Evolutionary conservation across 352 stramenopile species (phyloP).

Genomic region (Nothophytophthora sp.): DNA sequence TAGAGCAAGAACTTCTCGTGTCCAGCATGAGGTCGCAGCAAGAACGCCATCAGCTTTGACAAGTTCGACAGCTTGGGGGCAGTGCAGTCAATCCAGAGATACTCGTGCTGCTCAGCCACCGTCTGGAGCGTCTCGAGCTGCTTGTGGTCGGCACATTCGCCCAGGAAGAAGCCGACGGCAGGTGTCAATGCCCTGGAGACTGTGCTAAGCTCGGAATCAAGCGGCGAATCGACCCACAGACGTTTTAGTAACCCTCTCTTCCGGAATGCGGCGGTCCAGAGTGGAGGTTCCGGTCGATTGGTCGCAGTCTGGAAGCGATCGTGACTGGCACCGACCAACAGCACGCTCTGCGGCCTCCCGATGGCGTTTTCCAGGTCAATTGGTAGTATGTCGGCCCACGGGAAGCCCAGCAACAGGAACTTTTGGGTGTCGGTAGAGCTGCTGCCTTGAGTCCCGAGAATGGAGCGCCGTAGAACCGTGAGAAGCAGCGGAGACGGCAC

Average conservation of each 20-base stretch:
- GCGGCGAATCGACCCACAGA: slow-evolving; percentile 16
- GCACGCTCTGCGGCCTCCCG: slow-evolving; percentile 15
- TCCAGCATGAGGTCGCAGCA: slow-evolving; percentile 21
- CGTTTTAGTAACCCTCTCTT: slow-evolving; percentile 21
- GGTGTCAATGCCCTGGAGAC: slow-evolving; percentile 8
- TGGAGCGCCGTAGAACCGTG: slow-evolving; percentile 20
- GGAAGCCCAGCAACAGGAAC: slow-evolving; percentile 49
- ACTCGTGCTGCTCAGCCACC: slow-evolving; percentile 22
- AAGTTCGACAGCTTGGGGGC: background rate
- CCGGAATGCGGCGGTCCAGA: slow-evolving; percentile 10
- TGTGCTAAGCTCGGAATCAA: background rate
- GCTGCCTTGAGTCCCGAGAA: slow-evolving; percentile 15
- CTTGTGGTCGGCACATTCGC: slow-evolving; percentile 9
- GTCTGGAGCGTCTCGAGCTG: slow-evolving; percentile 12
- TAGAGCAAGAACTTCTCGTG: slow-evolving; percentile 32
- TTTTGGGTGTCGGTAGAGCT: slow-evolving; percentile 17
- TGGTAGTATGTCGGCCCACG: slow-evolving; percentile 26
- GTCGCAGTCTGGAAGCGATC: slow-evolving; percentile 2
- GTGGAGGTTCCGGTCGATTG: slow-evolving; percentile 11
- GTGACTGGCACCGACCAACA: slow-evolving; percentile 4
- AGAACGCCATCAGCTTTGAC: slow-evolving; percentile 15
- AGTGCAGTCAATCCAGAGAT: slow-evolving; percentile 27
- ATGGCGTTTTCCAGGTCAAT: slow-evolving; percentile 33
- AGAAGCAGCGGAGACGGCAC: slow-evolving; percentile 29
- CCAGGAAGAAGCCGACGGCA: slow-evolving; percentile 33